phyloP scores from a whole-genome alignment of 805 yeast species.

The Zygotorulaspora florentina region DNA sequence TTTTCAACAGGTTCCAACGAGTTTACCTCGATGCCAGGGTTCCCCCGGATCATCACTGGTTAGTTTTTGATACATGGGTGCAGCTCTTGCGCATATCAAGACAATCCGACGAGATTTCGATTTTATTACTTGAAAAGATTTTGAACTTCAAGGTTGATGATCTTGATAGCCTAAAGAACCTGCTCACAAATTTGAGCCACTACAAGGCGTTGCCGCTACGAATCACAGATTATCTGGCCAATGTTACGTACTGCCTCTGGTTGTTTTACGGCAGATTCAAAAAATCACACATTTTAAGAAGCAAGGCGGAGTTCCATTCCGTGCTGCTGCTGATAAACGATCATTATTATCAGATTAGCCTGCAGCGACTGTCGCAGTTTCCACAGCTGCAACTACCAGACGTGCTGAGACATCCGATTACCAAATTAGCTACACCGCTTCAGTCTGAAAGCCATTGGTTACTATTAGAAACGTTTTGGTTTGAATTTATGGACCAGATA shows the following conservation, averaged over 20 bases:
- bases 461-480: conserved; percentile 27
- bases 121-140: not conserved
- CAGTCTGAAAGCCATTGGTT: conserved; percentile 23
- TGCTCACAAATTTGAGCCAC: not conserved
- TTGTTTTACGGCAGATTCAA: not conserved
- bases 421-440: conserved; percentile 3
- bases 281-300: conserved; percentile 4
- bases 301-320: conserved; percentile 16
- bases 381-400: not conserved
- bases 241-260: not conserved
- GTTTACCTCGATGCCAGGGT: conserved; percentile 1
- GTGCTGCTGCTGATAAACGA: conserved; percentile 1
- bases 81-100: conserved; percentile 8
- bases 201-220: not conserved
- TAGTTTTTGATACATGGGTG: conserved; percentile 16
- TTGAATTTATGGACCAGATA: conserved; percentile 18
- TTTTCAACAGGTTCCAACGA: conserved; percentile 16
- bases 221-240: not conserved
- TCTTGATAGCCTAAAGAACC: not conserved
- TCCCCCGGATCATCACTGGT: conserved; percentile 4
- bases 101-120: conserved; percentile 1
- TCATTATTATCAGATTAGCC: not conserved
- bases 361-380: not conserved
- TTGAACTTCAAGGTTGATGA: not conserved
- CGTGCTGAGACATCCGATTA: not conserved